Percentiles rank a stretch among this genome's conserved stretches.
These are phyloP conservation scores for Monilinia polystroma DNA, from an alignment of 2,329 filamentous ascomycete species.

Conservation along the genomic window DNA sequence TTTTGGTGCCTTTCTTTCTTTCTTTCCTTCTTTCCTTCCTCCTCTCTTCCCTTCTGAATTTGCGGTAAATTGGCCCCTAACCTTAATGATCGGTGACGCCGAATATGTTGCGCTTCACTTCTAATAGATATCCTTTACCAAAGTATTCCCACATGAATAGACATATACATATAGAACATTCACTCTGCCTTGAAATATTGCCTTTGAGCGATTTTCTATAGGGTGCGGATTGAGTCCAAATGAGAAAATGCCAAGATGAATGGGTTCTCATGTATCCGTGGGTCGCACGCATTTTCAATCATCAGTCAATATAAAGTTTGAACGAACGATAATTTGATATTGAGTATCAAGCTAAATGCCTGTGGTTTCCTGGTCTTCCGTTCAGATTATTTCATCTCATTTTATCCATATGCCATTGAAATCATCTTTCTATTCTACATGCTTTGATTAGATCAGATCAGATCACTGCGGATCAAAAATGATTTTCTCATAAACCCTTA, in stretches of 20 bases:
- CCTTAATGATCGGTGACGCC: constrained; percentile 4
- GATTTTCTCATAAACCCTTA: constrained; percentile 3
- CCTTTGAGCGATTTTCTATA: background rate
- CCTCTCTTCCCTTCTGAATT: background rate
- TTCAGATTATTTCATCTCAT: constrained; percentile 7
- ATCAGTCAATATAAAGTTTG: background rate
- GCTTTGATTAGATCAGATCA: constrained; percentile 11
- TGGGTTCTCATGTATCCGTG: background rate
- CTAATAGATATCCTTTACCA: constrained; percentile 12
- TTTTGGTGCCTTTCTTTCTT: too few relatives aligned
- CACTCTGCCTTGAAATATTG: too few relatives aligned
- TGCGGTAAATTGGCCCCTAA: background rate
- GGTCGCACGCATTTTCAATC: background rate
- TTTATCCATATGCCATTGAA: constrained; percentile 7
- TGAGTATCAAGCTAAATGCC: background rate
- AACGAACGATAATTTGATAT: constrained; percentile 13
- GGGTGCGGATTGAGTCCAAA: background rate
- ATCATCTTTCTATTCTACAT: constrained; percentile 17
- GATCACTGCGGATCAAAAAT: constrained; percentile 5
- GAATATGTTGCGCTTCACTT: background rate
- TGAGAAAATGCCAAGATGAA: background rate
- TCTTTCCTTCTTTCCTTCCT: too few relatives aligned
- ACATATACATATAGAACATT: background rate
- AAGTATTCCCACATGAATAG: constrained; percentile 6
- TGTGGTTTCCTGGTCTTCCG: constrained; percentile 3